A percentile compares a stretch with the other conserved stretches of the same genome.
phyloP scores from a whole-genome alignment of 129 eudicot species.

The Rutidosis leptorrhynchoides region DNA sequence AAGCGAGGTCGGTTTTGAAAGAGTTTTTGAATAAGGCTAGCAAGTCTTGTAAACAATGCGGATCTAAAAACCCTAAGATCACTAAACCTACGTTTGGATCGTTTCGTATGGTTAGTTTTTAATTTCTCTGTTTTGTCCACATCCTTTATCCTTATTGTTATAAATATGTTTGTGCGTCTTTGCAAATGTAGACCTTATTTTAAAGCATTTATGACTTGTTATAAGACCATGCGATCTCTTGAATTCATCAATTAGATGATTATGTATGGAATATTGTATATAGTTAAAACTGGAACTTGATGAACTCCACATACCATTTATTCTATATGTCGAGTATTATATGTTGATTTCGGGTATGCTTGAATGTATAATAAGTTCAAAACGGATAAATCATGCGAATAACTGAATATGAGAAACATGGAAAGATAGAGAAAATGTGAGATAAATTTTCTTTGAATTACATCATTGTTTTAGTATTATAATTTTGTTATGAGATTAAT shows the following conservation, averaged over 20 bases:
- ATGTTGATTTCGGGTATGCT: background rate
- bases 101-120: constrained; percentile 61
- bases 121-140: background rate
- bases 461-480: background rate
- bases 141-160: background rate
- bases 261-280: background rate
- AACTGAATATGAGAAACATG: background rate
- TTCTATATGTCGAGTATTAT: background rate
- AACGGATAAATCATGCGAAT: background rate
- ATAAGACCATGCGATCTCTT: background rate
- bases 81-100: constrained; percentile 79
- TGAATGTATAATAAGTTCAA: background rate
- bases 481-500: background rate
- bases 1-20: constrained; percentile 64
- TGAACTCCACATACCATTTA: background rate
- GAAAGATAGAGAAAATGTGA: background rate
- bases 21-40: constrained; percentile 41
- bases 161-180: background rate
- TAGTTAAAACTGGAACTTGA: background rate
- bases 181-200: background rate
- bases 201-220: background rate
- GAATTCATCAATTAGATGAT: background rate
- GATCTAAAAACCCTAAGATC: constrained; percentile 53
- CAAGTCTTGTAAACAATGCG: constrained; percentile 47
- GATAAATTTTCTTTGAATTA: background rate